Conservation (phyloP, 176 grass and related monocot species). For the Phyllostachys edulis region DNA sequence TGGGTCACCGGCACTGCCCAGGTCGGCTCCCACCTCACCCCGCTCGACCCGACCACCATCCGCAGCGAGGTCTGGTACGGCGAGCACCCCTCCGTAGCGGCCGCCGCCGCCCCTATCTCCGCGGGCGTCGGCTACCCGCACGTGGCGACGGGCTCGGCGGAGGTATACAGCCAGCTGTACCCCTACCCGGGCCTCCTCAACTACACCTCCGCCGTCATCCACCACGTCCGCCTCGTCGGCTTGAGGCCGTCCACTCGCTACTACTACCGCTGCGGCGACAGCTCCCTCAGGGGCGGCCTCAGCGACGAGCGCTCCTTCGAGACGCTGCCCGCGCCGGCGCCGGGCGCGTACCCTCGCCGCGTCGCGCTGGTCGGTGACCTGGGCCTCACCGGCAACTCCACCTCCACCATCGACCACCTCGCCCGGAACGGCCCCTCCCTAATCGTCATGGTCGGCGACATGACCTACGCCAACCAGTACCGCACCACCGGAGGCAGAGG, state of each 20-base stretch:
- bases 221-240: constrained; percentile 70
- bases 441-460: constrained; percentile 75
- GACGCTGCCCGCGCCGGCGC: constrained; percentile 48
- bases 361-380: too few species aligned
- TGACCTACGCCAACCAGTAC: constrained; percentile 85
- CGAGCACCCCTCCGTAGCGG: background rate
- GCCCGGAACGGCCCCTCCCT: constrained; percentile 62
- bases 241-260: constrained; percentile 57
- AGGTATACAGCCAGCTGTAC: constrained; percentile 92
- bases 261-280: constrained; percentile 86
- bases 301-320: constrained; percentile 65
- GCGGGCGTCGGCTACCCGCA: constrained; percentile 22
- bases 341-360: constrained; percentile 38
- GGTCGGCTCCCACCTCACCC: constrained; percentile 15
- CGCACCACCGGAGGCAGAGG: constrained; percentile 75
- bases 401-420: constrained; percentile 76
- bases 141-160: constrained; percentile 46
- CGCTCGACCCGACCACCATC: constrained; percentile 55
- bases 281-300: constrained; percentile 38
- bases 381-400: constrained; percentile 72
- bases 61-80: constrained; percentile 77
- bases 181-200: constrained; percentile 76
- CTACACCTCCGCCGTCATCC: constrained; percentile 79
- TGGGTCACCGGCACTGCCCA: constrained; percentile 61
- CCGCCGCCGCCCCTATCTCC: background rate